Evolutionary conservation across 2,329 filamentous ascomycete species (phyloP), one percentile per base, ranked within the genome.

Genomic region (Volutella citrinella): DNA sequence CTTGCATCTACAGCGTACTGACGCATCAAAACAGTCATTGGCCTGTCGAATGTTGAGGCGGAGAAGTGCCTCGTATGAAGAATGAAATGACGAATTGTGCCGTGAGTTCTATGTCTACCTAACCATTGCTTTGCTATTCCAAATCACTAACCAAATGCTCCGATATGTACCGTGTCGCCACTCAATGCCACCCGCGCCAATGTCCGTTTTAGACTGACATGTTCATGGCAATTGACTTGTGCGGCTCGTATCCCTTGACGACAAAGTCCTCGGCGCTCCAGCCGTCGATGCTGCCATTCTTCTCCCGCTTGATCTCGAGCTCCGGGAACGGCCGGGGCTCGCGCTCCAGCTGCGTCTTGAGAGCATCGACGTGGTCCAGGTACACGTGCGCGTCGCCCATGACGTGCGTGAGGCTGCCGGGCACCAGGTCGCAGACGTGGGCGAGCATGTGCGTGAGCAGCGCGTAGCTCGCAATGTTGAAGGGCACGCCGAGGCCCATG

Each of bases 361-460:
- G 69, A 10, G 93, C 90, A 34, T 95, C 89, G 7, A 95, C 77
- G 60, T 98, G 93, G 60, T 98, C 91, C 7, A 84, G 65, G 63
- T 98, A 98, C 2, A 98, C 83, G 63, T 98, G 93, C n/a, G 91
- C 88, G 62, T 98, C 93, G 11, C 93, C 93, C 89, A 98, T 95
- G 30, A 89, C 89, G 63, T 97, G 93, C 23, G 89, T 93, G 43
- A 98, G 74, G 32, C 79, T 91, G 0, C 91, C 93, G 0, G 93
- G 89, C 1, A 87, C 76, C 34, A 98, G 64, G 48, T 90, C 83
- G 55, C 85, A 89, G 10, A 85, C 88, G 57, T 90, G 83, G 1
- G 93, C 91, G 28, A 98, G 68, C 84, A 98, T 97, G 61, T 97
- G 90, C 25, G 90, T 96, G 24, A 98, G 70, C 36, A 98, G 70